Percentiles rank a stretch among this genome's conserved stretches.
These are phyloP conservation scores for Stropharia rugosoannulata DNA, from an alignment of 768 basidiomycete species.

Conservation along the genomic window DNA sequence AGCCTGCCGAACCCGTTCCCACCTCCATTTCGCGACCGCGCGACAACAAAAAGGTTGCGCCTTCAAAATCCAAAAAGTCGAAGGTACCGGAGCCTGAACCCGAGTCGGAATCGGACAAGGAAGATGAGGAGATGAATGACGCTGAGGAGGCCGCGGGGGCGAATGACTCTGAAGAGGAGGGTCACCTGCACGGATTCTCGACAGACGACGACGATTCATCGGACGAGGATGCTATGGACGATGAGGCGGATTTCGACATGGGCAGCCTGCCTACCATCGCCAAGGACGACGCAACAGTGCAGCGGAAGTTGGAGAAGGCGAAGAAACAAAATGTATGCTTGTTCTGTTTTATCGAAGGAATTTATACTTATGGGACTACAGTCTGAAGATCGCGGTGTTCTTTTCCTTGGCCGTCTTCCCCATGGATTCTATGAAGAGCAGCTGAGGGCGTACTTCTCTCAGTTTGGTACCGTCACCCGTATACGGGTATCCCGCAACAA, in stretches of 20 bases:
- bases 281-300: constrained; percentile 83
- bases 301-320: constrained; percentile 58
- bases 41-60: constrained; percentile 10
- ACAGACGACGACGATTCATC: constrained; percentile 79
- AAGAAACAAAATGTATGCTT: constrained; percentile 63
- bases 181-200: constrained; percentile 68
- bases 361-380: constrained; percentile 14
- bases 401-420: constrained; percentile 89
- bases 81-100: constrained; percentile 24
- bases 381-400: constrained; percentile 72
- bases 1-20: constrained; percentile 4
- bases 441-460: constrained; percentile 88
- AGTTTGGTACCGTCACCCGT: constrained; percentile 90
- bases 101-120: constrained; percentile 17
- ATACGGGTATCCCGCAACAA: constrained; percentile 91
- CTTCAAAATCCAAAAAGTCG: constrained; percentile 24
- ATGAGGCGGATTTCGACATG: constrained; percentile 61
- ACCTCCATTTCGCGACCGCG: constrained; percentile 16
- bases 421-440: constrained; percentile 98
- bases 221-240: constrained; percentile 61
- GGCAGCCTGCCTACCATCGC: constrained; percentile 79
- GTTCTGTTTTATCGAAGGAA: neutral
- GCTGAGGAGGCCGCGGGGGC: constrained; percentile 11
- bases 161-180: constrained; percentile 29
- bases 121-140: constrained; percentile 10